Evolutionary conservation across 2,329 filamentous ascomycete genomes (phyloP).

Genomic region (Drechslerella coelobrocha): DNA sequence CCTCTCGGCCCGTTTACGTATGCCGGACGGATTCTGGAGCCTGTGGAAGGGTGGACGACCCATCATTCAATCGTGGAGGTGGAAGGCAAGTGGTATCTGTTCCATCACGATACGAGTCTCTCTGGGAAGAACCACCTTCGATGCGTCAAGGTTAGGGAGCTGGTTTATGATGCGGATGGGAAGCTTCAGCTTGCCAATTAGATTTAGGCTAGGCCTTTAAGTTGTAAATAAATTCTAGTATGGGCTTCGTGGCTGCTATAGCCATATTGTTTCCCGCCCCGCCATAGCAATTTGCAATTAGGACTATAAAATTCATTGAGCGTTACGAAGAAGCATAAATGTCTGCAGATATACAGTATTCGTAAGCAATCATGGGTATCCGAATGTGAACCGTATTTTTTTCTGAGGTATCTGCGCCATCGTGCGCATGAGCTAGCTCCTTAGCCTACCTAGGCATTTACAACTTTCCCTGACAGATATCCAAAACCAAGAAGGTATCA

Average conservation of each 20-base stretch:
- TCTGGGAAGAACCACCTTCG: slow-evolving; percentile 75
- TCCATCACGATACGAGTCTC: slow-evolving; percentile 76
- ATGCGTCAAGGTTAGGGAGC: slow-evolving; percentile 76
- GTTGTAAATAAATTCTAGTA: neutral
- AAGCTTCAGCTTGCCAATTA: slow-evolving; percentile 56
- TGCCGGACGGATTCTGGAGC: slow-evolving; percentile 73
- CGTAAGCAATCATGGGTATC: no score
- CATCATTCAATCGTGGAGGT: slow-evolving; percentile 81
- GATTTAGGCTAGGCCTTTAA: no score
- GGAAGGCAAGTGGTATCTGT: slow-evolving; percentile 73
- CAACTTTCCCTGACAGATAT: no score
- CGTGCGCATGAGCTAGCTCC: no score
- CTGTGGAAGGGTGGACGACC: slow-evolving; percentile 80
- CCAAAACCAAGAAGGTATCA: no score
- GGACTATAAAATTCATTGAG: neutral
- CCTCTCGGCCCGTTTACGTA: slow-evolving; percentile 78
- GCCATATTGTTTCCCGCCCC: no score
- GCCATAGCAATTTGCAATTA: neutral
- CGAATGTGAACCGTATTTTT: no score
- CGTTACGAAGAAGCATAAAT: neutral
- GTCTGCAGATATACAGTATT: neutral
- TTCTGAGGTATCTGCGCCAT: neutral
- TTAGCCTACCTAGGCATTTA: no score
- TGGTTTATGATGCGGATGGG: slow-evolving; percentile 72
- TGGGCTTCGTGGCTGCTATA: neutral